Base-by-base conservation (phyloP, 345 rosid genomes). In the Eutrema heterophyllum region DNA sequence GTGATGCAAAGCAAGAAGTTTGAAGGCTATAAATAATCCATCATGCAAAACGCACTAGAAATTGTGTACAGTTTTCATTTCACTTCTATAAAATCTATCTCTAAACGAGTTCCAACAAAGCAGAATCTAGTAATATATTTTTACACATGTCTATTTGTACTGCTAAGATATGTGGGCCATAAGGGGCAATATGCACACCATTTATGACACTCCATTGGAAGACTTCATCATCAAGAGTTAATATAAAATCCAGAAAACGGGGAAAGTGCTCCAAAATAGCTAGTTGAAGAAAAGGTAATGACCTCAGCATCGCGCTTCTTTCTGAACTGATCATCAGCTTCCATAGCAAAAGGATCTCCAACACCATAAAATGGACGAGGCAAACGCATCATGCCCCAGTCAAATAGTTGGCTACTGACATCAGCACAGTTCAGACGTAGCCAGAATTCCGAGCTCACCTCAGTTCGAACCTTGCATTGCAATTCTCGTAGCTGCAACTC, bases 261-360 rank as follows among this genome's bases (percentile, higher is more conserved):
- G 21, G 30, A 21, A 64, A 18, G 12, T 62, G 35, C 4, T 48
- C 38, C 12, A 57, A 12, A 58, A 74, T 50, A 69, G 56, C n/a
- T 30, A 68, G 39, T 18, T 71, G 55, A 59, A 48, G 51, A 60
- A 45, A 64, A 26, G 50, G 29, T 50, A 67, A 63, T 74, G 41
- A 95, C 99, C 98, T 96, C 99, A 9, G 90, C 86, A 84, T 92
- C 98, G 59, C 97, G 93, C 82, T 90, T 92, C 90, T 90, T 90
- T 64, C 97, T 82, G 72, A 88, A 84, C 70, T 89, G 94, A 72
- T 96, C 97, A 81, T 96, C 95, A 73, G 90, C 86, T 79, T 90
- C 99, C 65, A 69, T 81, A 24, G 90, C 88, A 84, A 90, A 96
- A 74, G 96, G 96, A 85, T 90, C 93, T 50, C 95, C 97, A 71